Conservation (phyloP, 495 filamentous ascomycete species). For the Copromyces sp. region DNA sequence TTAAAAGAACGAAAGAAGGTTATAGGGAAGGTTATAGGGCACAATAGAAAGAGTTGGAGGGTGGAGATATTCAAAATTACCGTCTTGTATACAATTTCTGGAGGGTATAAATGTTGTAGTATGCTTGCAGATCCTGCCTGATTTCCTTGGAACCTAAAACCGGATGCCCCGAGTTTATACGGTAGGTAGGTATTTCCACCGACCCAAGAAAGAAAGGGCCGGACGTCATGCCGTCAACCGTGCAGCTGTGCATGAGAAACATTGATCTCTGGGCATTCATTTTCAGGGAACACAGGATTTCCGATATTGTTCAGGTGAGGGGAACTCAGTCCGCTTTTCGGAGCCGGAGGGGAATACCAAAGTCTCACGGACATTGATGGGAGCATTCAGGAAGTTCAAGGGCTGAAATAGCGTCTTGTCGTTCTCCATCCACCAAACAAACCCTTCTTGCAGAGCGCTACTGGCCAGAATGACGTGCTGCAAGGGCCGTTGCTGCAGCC, state of each 20-base stretch:
- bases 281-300: not conserved
- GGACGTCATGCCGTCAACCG: not conserved
- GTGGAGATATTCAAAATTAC: too few species aligned
- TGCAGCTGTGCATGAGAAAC: not conserved
- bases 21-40: too few species aligned
- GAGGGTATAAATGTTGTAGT: too few species aligned
- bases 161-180: too few species aligned
- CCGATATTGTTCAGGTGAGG: not conserved
- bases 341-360: not conserved
- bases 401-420: not conserved
- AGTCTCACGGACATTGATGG: not conserved
- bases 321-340: not conserved
- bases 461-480: not conserved
- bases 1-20: too few species aligned
- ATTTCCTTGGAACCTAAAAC: too few species aligned
- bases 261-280: not conserved
- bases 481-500: not conserved
- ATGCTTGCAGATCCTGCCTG: too few species aligned
- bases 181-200: not conserved
- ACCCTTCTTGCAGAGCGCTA: not conserved
- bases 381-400: not conserved
- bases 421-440: not conserved
- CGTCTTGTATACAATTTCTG: too few species aligned
- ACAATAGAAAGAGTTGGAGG: too few species aligned
- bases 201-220: not conserved